Base-by-base conservation (phyloP, 345 rosid species). In the Arabidopsis suecica region DNA sequence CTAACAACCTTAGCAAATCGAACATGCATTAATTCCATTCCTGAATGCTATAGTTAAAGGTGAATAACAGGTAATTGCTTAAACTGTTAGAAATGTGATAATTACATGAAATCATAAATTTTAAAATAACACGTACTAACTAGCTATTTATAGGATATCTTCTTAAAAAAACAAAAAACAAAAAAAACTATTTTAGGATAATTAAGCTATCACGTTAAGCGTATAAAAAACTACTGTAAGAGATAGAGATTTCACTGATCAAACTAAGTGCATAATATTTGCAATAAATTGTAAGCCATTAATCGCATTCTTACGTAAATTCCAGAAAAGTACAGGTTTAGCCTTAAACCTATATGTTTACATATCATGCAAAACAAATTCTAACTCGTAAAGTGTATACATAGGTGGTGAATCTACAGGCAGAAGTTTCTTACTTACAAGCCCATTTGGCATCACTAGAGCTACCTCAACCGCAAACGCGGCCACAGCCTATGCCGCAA, bases 361-460 rank as follows among this genome's bases (percentile, higher is more conserved):
- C 32, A 28, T 28, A 28, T 28, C 32, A 28, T 28, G 32, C 32
- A 0, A 28, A 28, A 16, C 18, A 28, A 28, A 28, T 28, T 28
- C 49, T 41, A 61, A 51, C 34, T 51, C 14, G 64, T 53, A 16
- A 75, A 61, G 41, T 61, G 56, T 76, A 9, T 41, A 42, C 14
- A 25, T 57, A 94, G 98, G 91, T 90, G 59, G 88, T 90, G 82
- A 88, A 76, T 78, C 83, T 94, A 50, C 97, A 90, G 69, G 89
- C 98, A 5, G 97, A 94, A 83, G 84, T 94, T 7, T 81, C 98
- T n/a, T 87, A 80, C 83, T 78, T 90, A 72, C 96, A 91, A 80
- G 86, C 97, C 40, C 88, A 87, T 63, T 75, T 91, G 47, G 80
- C 95, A 22, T 78, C 95, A 7, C 54, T 91, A 66, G 90, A 88